Base-by-base conservation (phyloP, 805 yeast genomes). In the Zygoascus ofunaensis region DNA sequence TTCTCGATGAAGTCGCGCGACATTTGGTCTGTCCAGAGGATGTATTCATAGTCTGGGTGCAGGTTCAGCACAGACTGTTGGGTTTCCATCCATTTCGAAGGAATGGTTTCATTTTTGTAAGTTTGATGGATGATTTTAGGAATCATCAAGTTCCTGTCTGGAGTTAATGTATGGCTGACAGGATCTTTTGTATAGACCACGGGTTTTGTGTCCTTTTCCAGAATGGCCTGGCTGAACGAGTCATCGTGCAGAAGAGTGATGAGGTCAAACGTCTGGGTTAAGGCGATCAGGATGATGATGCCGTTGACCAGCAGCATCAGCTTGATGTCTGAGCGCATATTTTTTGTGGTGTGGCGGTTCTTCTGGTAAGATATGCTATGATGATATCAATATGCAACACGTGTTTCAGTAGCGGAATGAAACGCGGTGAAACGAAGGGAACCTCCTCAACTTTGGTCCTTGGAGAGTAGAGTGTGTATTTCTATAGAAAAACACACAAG, bases 91-190 rank as follows among this genome's bases (percentile, higher is more conserved):
- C 97, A 89, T 39, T 73, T 69, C 41, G 79, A 87, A 2, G 97
- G 97, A 14, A 87, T 76, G 18, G 79, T 73, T 12, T 68, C 72
- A 18, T 85, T 82, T 60, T 84, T 87, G 64, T 89, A 89, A 12
- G 96, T 89, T 62, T 89, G 97, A 60, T 89, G 97, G 44, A 89
- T 87, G 59, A 87, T 87, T 57, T 82, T 84, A 33, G 97, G 97
- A 38, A 87, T 86, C 33, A 82, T 59, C 47, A 72, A 72, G 19
- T 23, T 24, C 24, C 49, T 23, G 32, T 37, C 41, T 12, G 50
- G 51, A 14, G 37, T 37, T 20, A 24, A 5, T 12, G 26, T 28
- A 14, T 43, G 47, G 2, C 4, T 19, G 12, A 40, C 42, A n/a
- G 42, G 37, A 17, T 40, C 40, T 46, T 66, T 66, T 17, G 62